Conservation (phyloP, 1,284 basidiomycete genomes). For the Marasmius fiardii region DNA sequence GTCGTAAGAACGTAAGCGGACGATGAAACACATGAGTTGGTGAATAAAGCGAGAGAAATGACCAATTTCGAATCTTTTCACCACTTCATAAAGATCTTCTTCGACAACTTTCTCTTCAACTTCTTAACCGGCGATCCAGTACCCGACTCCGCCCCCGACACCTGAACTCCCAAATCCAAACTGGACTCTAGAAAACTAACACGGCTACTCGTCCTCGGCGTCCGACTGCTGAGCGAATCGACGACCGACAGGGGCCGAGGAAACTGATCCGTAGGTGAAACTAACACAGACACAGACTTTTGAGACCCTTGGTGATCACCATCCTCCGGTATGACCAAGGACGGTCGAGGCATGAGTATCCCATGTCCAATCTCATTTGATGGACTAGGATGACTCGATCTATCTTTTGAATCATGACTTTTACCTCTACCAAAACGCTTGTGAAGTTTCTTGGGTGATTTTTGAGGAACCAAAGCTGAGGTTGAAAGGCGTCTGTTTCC, state of each 20-base stretch:
- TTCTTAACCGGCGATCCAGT: background rate
- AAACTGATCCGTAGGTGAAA: background rate
- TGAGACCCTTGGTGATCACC: background rate
- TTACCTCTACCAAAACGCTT: background rate
- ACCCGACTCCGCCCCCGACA: too few relatives aligned
- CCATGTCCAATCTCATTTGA: background rate
- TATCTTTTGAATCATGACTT: too few relatives aligned
- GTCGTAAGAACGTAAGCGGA: too few relatives aligned
- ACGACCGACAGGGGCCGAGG: background rate
- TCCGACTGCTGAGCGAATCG: background rate
- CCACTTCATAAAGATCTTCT: background rate
- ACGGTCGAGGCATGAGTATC: background rate
- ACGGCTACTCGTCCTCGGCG: background rate
- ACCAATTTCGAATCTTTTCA: background rate
- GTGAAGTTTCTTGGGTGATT: background rate
- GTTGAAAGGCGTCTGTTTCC: background rate
- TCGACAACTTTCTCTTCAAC: constrained; percentile 2
- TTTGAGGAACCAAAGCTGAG: background rate
- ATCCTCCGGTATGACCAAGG: background rate
- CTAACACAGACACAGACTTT: too few relatives aligned
- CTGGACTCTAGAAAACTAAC: background rate
- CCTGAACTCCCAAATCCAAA: background rate
- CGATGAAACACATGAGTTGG: too few relatives aligned
- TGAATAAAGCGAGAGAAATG: too few relatives aligned
- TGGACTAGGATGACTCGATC: background rate